Evolutionary conservation across 1,139 yeast species (phyloP), one percentile per base, ranked within the genome.

Genomic region (Diutina neorugosa): DNA sequence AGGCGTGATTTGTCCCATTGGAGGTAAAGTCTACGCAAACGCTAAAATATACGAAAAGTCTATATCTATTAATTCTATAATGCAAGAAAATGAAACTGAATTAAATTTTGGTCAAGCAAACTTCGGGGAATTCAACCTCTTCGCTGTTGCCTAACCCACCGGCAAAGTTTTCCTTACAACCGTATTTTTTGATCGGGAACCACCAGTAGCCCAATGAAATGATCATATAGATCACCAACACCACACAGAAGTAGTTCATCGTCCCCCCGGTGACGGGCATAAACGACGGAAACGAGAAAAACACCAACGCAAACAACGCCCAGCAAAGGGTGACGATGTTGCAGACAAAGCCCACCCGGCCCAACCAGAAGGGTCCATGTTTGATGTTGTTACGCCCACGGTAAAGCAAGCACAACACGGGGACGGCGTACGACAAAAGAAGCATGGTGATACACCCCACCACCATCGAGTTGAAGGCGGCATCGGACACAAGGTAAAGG

Each of bases 291-390:
- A 85, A 82, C 41, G 85, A 78, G 67, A 81, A 82, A 65, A 84
- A 78, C 5, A 82, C 81, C 53, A 80, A 63, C 16, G 84, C 80
- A 62, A 84, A 84, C 11, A 69, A 52, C 16, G 84, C 76, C 89
- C 88, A 84, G 12, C 66, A 61, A 41, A 84, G 65, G 19, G 84
- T 71, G 42, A 83, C 64, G 41, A 78, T 64, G 64, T 84, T 83
- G 55, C 82, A 71, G 56, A 80, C 64, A 2, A 72, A 61, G 34
- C 93, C 91, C 57, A 80, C 54, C 56, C 74, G 72, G 16, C 90
- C 90, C 60, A 77, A 77, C 86, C 86, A 81, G 63, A 82, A 81
- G 41, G 89, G 87, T 44, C 91, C 91, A 62, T 80, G 85, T 57
- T 69, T 73, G 60, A 84, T 80, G 58, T 71, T 77, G 58, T 78